Evolutionary conservation across 2,329 filamentous ascomycete genomes (phyloP), one percentile per base, ranked within the genome.

Genomic region (Microdochium trichocladiopsis): DNA sequence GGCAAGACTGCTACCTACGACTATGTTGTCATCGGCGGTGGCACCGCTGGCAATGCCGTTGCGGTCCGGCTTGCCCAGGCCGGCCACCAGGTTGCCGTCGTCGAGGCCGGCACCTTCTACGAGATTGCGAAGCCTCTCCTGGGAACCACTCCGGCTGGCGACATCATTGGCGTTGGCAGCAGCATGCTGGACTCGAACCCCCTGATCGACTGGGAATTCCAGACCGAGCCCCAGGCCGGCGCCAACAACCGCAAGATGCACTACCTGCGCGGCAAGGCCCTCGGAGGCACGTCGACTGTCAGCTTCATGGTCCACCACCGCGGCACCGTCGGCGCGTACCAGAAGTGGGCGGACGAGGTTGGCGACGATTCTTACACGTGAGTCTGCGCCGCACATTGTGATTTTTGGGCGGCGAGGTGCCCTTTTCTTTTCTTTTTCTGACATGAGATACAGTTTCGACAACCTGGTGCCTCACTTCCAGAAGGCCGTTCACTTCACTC

Each of bases 201-300:
- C n/a, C 48, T 62, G 58, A 59, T 66, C 47, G 59, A 71, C 63
- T 58, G 63, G 65, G 51, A 65, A 52, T 28, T 65, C 50, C 23
- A 62, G 51, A 50, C 65, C 10, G 51, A 57, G 33, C 60, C 63
- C 1, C 60, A 63, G 48, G 43, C 56, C 9, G 65, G 62, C 10
- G 59, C 58, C 9, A 53, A 54, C 14, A 54, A 58, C 28, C 55
- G 67, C 2, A 53, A 56, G n/a, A 56, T 73, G 3, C 65, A 70
- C 52, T 70, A 69, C 51, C 61, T 68, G 0, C 63, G 62, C 4
- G 72, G 71, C 1, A 72, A 69, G 49, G 64, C 60, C 0, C 59
- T 70, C 5, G 67, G 67, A 14, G 66, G 66, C 2, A 56, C 53
- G 37, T 62, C 61, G 6, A n/a, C 18, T 37, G 33, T 16, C 18